A percentile compares a stretch with the other conserved stretches of the same genome.
Evolutionary conservation across 306 rosid species (phyloP).

Genomic region (Prunus salicina): DNA sequence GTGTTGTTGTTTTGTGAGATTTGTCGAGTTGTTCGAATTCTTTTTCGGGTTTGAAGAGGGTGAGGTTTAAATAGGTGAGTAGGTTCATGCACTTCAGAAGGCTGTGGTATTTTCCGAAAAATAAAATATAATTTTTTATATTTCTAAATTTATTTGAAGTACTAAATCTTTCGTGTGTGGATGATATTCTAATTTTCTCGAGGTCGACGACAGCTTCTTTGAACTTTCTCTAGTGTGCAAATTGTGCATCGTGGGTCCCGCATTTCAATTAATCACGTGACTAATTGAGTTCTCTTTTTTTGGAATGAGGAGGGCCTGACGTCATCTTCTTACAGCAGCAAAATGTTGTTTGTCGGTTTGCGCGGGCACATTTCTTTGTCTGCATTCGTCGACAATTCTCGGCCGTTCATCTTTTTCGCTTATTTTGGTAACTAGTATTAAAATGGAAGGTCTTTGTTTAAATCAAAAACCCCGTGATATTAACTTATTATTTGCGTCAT

Average conservation of each 20-base stretch:
- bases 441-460: neutral
- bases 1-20: neutral
- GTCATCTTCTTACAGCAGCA: slow-evolving; percentile 33
- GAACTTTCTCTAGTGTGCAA: slow-evolving; percentile 51
- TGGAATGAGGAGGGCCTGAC: slow-evolving; percentile 13
- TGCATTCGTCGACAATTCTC: too few relatives aligned
- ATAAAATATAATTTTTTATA: neutral
- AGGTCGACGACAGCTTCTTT: slow-evolving; percentile 22
- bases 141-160: neutral
- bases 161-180: neutral
- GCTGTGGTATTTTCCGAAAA: neutral
- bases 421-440: neutral
- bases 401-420: neutral
- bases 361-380: neutral
- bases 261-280: slow-evolving; percentile 49
- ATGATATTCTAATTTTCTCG: neutral
- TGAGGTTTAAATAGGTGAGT: slow-evolving; percentile 37
- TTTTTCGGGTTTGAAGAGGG: neutral
- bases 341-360: neutral
- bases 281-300: neutral
- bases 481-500: too few relatives aligned
- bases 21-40: slow-evolving; percentile 3
- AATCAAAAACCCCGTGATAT: too few relatives aligned
- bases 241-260: slow-evolving; percentile 20
- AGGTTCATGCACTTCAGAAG: slow-evolving; percentile 51